phyloP scores from a whole-genome alignment of 768 basidiomycete genomes.

The Tricholoma sp. region DNA sequence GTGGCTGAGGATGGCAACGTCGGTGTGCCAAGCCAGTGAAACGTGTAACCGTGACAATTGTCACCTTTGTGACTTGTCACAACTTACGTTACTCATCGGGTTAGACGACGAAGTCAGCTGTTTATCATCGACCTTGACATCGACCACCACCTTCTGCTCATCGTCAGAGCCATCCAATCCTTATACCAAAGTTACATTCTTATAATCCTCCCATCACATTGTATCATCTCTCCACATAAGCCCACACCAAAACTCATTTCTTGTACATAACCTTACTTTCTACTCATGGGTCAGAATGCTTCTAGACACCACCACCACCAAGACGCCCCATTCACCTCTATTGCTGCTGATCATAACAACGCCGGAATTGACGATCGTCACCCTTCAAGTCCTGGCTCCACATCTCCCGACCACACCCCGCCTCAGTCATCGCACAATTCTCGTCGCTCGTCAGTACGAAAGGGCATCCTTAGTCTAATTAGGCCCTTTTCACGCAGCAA shows the following conservation, averaged over 20 bases:
- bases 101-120: constrained; percentile 15
- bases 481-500: constrained; percentile 18
- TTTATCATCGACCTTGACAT: not conserved
- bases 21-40: too few species aligned
- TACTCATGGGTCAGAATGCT: constrained; percentile 16
- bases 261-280: not conserved
- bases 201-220: not conserved
- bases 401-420: not conserved
- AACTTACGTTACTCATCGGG: constrained; percentile 10
- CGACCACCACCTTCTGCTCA: constrained; percentile 1
- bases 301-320: constrained; percentile 7
- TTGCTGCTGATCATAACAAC: not conserved
- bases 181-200: not conserved
- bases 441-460: constrained; percentile 24
- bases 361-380: not conserved
- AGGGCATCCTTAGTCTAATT: constrained; percentile 27
- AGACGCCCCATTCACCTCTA: not conserved
- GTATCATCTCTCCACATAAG: not conserved
- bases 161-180: not conserved
- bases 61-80: constrained; percentile 10
- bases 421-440: constrained; percentile 9
- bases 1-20: too few species aligned
- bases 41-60: too few species aligned
- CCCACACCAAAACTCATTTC: not conserved
- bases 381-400: not conserved